phyloP scores from a whole-genome alignment of 768 basidiomycete species.

The Jaapia argillacea region DNA sequence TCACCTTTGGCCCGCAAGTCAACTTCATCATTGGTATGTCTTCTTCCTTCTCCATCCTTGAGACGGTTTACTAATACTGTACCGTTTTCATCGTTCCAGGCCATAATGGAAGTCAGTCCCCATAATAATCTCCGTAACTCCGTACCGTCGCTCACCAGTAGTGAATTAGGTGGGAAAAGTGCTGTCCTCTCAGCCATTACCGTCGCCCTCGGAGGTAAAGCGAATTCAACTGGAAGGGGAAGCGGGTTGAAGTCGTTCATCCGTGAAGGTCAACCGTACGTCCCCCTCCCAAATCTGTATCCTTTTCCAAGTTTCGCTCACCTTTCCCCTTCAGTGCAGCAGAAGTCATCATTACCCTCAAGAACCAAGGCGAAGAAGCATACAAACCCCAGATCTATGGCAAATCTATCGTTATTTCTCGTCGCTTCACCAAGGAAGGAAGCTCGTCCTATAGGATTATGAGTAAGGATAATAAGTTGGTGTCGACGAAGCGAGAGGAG shows the following conservation, averaged over 20 bases:
- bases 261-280: conserved; percentile 72
- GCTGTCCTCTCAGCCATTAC: conserved; percentile 90
- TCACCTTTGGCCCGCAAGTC: conserved; percentile 86
- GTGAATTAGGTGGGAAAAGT: conserved; percentile 76
- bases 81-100: conserved; percentile 38
- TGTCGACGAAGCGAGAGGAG: conserved; percentile 78
- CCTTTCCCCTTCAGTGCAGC: conserved; percentile 28
- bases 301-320: conserved; percentile 3
- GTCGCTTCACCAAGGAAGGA: conserved; percentile 72
- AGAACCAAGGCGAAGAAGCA: conserved; percentile 89
- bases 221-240: conserved; percentile 84
- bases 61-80: conserved; percentile 3
- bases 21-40: conserved; percentile 89
- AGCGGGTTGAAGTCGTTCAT: conserved; percentile 78
- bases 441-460: conserved; percentile 76
- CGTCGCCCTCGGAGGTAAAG: conserved; percentile 89
- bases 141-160: neutral
- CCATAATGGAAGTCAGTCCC: conserved; percentile 83
- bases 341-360: conserved; percentile 71
- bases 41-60: neutral
- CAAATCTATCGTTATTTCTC: conserved; percentile 74
- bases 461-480: conserved; percentile 47
- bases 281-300: conserved; percentile 6
- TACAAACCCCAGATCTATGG: conserved; percentile 82
- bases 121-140: neutral